phyloP scores from a whole-genome alignment of 495 filamentous ascomycete species.

The Friedmanniomyces endolithicus region DNA sequence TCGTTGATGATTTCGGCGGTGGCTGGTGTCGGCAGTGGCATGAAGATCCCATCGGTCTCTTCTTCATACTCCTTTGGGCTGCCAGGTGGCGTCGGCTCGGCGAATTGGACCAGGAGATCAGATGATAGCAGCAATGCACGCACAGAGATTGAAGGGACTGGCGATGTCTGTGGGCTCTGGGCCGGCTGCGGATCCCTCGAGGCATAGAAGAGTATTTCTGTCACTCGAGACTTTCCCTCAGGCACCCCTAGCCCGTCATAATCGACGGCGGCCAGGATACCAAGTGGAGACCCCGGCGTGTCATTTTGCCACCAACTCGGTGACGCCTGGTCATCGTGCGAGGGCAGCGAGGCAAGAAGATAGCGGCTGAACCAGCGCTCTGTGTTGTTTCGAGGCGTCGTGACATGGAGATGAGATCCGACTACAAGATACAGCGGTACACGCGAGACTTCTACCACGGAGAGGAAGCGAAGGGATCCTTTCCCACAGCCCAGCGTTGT shows the following conservation, averaged over 20 bases:
- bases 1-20: conserved; percentile 13
- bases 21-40: conserved; percentile 6
- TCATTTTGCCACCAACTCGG: conserved; percentile 11
- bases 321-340: neutral
- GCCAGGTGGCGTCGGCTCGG: conserved; percentile 6
- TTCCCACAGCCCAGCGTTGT: neutral
- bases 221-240: conserved; percentile 22
- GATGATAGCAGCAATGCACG: conserved; percentile 34
- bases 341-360: neutral
- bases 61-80: neutral
- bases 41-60: conserved; percentile 18
- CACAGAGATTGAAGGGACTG: conserved; percentile 13
- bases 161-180: neutral
- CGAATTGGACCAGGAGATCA: conserved; percentile 20
- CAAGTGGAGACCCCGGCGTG: conserved; percentile 4
- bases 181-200: neutral
- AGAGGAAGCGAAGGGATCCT: neutral
- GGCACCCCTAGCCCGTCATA: neutral
- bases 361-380: neutral
- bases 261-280: conserved; percentile 13
- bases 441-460: neutral
- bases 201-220: conserved; percentile 46
- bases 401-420: neutral
- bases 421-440: neutral
- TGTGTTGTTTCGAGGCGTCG: neutral